Conservation (phyloP, 768 basidiomycete genomes). For the Lactarius evosmus region DNA sequence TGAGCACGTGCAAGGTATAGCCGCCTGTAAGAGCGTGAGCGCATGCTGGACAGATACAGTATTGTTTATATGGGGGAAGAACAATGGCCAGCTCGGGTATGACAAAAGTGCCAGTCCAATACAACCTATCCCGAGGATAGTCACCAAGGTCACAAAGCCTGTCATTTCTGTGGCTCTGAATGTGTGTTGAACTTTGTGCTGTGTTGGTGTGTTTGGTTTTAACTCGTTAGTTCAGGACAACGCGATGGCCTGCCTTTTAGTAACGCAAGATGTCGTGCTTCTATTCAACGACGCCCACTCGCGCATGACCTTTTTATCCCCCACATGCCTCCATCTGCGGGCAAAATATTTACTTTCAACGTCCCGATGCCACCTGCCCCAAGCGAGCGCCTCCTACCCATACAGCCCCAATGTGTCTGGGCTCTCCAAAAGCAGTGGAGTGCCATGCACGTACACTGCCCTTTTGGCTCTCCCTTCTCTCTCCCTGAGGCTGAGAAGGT, state of each 20-base stretch:
- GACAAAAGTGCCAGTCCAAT: conserved; percentile 69
- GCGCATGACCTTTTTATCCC: conserved; percentile 75
- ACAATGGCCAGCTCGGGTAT: conserved; percentile 90
- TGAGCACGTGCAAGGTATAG: conserved; percentile 74
- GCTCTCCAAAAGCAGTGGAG: conserved; percentile 83
- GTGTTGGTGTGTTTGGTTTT: neutral
- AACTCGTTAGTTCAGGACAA: conserved; percentile 52
- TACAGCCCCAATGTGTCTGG: conserved; percentile 85
- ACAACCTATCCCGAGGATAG: conserved; percentile 75
- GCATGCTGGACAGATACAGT: conserved; percentile 78
- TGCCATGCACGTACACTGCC: conserved; percentile 59
- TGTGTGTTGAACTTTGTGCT: conserved; percentile 44
- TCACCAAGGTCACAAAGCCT: conserved; percentile 68
- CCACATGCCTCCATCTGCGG: conserved; percentile 65
- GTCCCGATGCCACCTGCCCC: conserved; percentile 32
- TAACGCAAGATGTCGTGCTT: conserved; percentile 78
- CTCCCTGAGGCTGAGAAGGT: neutral
- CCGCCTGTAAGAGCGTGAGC: conserved; percentile 82
- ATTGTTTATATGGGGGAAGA: conserved; percentile 91
- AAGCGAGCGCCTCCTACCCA: conserved; percentile 45
- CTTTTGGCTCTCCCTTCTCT: neutral
- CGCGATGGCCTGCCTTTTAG: conserved; percentile 77
- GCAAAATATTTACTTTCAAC: conserved; percentile 88
- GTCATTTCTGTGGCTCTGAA: conserved; percentile 73
- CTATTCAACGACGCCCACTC: conserved; percentile 73